These are phyloP conservation scores for Linderina pennispora DNA, from an alignment of 192 early-diverging fungal species.

Conservation along the genomic window DNA sequence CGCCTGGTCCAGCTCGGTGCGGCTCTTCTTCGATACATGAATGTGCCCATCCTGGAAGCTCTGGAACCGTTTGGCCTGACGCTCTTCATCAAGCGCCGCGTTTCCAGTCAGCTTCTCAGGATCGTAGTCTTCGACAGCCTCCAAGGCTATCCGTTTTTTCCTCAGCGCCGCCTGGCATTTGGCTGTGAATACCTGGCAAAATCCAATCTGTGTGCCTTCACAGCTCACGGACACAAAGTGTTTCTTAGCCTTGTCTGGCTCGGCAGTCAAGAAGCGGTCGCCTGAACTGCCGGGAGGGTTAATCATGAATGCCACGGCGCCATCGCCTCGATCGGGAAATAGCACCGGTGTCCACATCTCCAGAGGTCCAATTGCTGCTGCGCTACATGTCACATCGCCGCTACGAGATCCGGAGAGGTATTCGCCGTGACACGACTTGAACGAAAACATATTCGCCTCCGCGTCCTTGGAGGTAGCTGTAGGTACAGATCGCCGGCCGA, in stretches of 20 bases:
- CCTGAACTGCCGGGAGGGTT: slow-evolving; percentile 4
- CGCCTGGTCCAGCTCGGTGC: neutral
- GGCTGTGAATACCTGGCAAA: neutral
- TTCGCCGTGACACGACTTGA: slow-evolving; percentile 16
- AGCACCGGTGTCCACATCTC: slow-evolving; percentile 37
- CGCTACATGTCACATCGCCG: slow-evolving; percentile 7
- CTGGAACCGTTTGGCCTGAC: slow-evolving; percentile 5
- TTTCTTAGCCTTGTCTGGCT: neutral
- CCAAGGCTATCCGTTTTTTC: neutral
- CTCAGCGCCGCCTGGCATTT: neutral
- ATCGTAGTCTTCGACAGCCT: neutral
- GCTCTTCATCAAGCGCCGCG: neutral
- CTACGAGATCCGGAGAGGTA: slow-evolving; percentile 17
- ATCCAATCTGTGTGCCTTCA: too few relatives aligned
- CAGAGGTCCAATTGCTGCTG: slow-evolving; percentile 25
- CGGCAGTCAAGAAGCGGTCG: slow-evolving; percentile 9
- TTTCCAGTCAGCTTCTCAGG: neutral
- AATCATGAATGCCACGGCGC: slow-evolving; percentile 27
- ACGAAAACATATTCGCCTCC: slow-evolving; percentile 10
- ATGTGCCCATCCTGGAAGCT: slow-evolving; percentile 3
- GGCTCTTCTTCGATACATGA: neutral
- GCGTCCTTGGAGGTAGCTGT: slow-evolving; percentile 2
- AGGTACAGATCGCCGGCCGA: slow-evolving; percentile 23
- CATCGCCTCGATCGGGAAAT: slow-evolving; percentile 20
- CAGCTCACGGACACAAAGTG: too few relatives aligned